Evolutionary conservation across 371 early-diverging fungal genomes (phyloP).

Genomic region (Zychaea mexicana): DNA sequence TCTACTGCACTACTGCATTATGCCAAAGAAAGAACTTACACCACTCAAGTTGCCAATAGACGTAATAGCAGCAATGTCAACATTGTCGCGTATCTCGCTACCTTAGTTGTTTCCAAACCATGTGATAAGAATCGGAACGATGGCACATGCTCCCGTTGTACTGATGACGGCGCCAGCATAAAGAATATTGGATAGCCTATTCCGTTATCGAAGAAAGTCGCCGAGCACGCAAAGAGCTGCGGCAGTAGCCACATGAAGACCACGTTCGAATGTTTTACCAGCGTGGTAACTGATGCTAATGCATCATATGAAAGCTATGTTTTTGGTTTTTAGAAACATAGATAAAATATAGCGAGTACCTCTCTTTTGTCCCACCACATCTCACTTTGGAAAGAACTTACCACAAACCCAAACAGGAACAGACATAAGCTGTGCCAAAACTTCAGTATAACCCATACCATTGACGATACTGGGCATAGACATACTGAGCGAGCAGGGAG

Average conservation of each 20-base stretch:
- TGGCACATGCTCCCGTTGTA: conserved; percentile 55
- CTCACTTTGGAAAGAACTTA: neutral
- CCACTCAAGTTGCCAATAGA: conserved; percentile 47
- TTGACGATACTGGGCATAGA: conserved; percentile 76
- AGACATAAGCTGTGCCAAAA: conserved; percentile 53
- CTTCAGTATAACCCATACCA: conserved; percentile 61
- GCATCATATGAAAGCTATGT: conserved; percentile 52
- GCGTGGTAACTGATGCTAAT: conserved; percentile 60
- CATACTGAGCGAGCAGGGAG: conserved; percentile 63
- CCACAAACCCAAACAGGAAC: conserved; percentile 17
- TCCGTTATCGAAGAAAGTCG: conserved; percentile 60
- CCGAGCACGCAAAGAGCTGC: conserved; percentile 64
- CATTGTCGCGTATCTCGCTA: conserved; percentile 65
- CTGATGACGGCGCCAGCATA: conserved; percentile 58
- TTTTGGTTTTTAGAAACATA: neutral
- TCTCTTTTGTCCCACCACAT: too few species aligned
- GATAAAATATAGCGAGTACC: neutral
- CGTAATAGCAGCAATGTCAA: conserved; percentile 59
- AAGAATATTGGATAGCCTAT: conserved; percentile 14
- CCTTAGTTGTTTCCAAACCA: conserved; percentile 67
- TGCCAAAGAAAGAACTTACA: neutral
- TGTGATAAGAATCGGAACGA: conserved; percentile 57
- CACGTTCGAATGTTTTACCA: conserved; percentile 63
- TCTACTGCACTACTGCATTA: neutral
- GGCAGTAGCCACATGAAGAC: conserved; percentile 63